Base-by-base conservation (phyloP, 768 basidiomycete species). In the Gloeophyllum trabeum region DNA sequence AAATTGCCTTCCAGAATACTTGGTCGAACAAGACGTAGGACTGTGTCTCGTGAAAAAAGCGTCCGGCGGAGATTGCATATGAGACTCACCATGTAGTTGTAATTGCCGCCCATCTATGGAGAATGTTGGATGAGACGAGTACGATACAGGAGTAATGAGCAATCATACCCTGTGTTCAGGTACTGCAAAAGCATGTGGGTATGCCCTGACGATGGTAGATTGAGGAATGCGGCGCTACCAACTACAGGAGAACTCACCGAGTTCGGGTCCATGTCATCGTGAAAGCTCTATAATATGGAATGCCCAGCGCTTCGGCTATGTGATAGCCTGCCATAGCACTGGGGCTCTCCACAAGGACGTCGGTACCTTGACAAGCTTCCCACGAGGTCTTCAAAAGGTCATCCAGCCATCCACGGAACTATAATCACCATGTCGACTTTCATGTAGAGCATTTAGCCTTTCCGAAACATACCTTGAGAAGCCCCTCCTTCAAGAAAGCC, bases 191-290 rank as follows among this genome's bases (percentile, higher is more conserved):
- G 94, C 93, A 56, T 98, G 94, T 2, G 96, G 94, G 60, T 98
- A 99, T 4, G 87, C 92, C 54, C 87, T 85, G 40, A 32, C 40
- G 35, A 18, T 43, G 20, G 10, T 25, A 14, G 23, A 23, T 39
- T 46, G 20, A 54, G 51, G 25, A 25, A 22, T 19, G 18, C 4
- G 34, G n/a, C 35, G 13, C n/a, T 16, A 44, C 30, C 44, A 48
- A 30, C 26, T 3, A 19, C 5, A 22, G 35, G 6, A 16, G 39
- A 32, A 10, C 13, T 34, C 30, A 54, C 83, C 91, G 75, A 21
- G 94, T 98, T 41, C 94, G 74, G 10, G 89, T 84, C 93, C 94
- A 98, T 0, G 88, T 89, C 96, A 97, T 98, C 0, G 93, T 94
- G 57, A 97, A 96, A 5, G 90, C 91, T 45, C 91, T 70, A 63